Conservation (phyloP, 2,329 filamentous ascomycete species). For the Cryphonectria japonica region DNA sequence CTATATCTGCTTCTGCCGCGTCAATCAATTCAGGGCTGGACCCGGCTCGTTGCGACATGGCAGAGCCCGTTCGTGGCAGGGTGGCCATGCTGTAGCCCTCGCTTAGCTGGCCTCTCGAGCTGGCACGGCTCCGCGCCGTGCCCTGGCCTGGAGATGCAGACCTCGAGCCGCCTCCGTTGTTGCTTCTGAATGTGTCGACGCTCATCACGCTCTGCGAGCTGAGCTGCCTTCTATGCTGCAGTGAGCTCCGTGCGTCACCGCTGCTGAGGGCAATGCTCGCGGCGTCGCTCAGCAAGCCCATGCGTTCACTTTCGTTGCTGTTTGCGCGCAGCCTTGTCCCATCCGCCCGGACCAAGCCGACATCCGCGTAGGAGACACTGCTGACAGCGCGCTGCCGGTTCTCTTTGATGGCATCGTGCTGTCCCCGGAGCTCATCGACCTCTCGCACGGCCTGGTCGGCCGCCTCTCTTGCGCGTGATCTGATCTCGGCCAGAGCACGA, state of each 20-base stretch:
- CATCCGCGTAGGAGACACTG: conserved; percentile 74
- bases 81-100: conserved; percentile 35
- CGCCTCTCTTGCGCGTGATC: conserved; percentile 56
- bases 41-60: conserved; percentile 45
- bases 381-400: conserved; percentile 70
- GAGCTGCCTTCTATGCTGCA: conserved; percentile 47
- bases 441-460: conserved; percentile 53
- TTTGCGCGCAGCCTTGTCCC: conserved; percentile 75
- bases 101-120: conserved; percentile 42
- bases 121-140: conserved; percentile 42
- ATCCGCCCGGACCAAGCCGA: conserved; percentile 77
- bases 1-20: conserved; percentile 48
- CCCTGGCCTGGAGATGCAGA: conserved; percentile 32
- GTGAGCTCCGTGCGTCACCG: conserved; percentile 23
- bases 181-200: conserved; percentile 44
- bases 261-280: conserved; percentile 58
- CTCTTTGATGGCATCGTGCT: conserved; percentile 60
- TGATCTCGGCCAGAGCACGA: conserved; percentile 69
- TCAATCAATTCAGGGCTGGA: conserved; percentile 59
- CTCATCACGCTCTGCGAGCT: conserved; percentile 62
- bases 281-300: conserved; percentile 72
- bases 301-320: conserved; percentile 72
- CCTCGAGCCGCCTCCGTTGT: conserved; percentile 25
- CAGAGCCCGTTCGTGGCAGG: conserved; percentile 31
- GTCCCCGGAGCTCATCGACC: conserved; percentile 62